Base-by-base conservation (phyloP, 73 alveolate species). In the Loxodes magnus region DNA sequence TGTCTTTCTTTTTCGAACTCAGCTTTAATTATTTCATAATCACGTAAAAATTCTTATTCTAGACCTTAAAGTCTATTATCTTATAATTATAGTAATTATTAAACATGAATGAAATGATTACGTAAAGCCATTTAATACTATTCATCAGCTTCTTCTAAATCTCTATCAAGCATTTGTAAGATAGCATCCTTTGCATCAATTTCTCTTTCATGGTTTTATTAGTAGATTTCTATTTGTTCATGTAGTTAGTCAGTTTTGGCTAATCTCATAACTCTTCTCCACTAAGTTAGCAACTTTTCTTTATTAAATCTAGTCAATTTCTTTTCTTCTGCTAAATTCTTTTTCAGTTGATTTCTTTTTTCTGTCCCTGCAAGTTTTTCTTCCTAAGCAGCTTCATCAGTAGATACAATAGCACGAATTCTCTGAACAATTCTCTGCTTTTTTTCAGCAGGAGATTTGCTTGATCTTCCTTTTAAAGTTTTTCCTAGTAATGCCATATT, bases 141-240 rank as follows among this genome's bases (percentile, higher is more conserved):
- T 56, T 92, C 98, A 59, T 92, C 98, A 30, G 98, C 98, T 56
- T 92, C 98, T 35, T 89, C 95, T 5, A 92, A 74, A 58, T 92
- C 96, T 42, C 95, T 66, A 52, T 92, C 98, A 28, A 92, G 71
- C 98, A 92, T 92, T 64, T 92, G 87, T 42, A 92, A 70, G 71
- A 92, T 86, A 48, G 98, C 98, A 64, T 92, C 98, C 71, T 92
- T 92, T 15, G 96, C 94, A 60, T 92, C 98, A 29, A 92, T 88
- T 75, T 92, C 98, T 79, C 98, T 80, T 65, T 92, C 93, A 43
- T 88, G 92, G 51, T 88, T 92, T 74, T 92, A 88, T 64, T 84
- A 77, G 67, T 77, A 92, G 53, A 92, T 71, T 51, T 90, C 91
- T 53, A 88, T 81, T 46, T 92, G 94, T 46, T 86, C 74, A 66